Evolutionary conservation across 2,329 filamentous ascomycete genomes (phyloP).

Genomic region (Pseudocercospora pini-densiflorae): DNA sequence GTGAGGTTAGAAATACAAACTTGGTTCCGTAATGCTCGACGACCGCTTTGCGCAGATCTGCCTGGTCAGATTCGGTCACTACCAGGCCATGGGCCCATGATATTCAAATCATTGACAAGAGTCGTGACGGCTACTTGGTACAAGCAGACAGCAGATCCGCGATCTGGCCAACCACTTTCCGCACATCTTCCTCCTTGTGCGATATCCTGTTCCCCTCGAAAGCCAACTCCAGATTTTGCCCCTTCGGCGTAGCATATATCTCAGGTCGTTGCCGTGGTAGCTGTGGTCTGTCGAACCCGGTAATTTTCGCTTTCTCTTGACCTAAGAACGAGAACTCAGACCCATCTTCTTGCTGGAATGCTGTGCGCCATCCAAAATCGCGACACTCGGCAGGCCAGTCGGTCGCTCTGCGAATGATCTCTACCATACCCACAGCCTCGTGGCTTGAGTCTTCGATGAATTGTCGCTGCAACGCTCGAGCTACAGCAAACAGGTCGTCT

Average conservation of each 20-base stretch:
- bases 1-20: neutral
- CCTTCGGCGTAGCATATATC: conserved; percentile 19
- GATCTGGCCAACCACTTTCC: neutral
- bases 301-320: conserved; percentile 6
- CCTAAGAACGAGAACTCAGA: conserved; percentile 5
- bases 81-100: no score
- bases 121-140: neutral
- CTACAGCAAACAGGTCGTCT: conserved; percentile 14
- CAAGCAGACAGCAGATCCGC: neutral
- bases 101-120: neutral
- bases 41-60: neutral
- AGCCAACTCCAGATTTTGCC: conserved; percentile 8
- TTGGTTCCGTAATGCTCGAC: neutral
- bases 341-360: conserved; percentile 17
- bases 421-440: conserved; percentile 18
- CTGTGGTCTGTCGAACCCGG: conserved; percentile 12
- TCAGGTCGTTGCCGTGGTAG: conserved; percentile 12
- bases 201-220: conserved; percentile 18
- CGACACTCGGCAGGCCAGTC: neutral
- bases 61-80: neutral
- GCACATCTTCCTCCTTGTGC: conserved; percentile 3
- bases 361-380: conserved; percentile 23
- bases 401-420: conserved; percentile 13
- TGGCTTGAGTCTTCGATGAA: conserved; percentile 19
- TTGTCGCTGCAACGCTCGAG: conserved; percentile 9